phyloP scores from a whole-genome alignment of 116 monocot species.

The Posidonia oceanica region DNA sequence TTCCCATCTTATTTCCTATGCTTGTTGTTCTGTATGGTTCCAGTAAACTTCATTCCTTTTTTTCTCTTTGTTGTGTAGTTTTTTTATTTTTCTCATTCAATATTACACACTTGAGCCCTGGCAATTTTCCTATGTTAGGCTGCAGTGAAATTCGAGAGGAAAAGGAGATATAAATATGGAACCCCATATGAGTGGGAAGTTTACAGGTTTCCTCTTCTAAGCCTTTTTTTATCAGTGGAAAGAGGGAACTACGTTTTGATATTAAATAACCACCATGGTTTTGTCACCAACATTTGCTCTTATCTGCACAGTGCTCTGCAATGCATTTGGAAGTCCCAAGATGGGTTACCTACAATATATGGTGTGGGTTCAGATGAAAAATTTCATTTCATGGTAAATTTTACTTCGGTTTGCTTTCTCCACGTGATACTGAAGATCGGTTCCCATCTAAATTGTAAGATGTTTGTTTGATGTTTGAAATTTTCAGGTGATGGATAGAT shows the following conservation, averaged over 20 bases:
- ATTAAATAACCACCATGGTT: background rate
- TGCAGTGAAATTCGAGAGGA: background rate
- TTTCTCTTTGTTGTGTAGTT: too few relatives aligned
- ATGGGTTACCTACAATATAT: background rate
- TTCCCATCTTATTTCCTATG: too few relatives aligned
- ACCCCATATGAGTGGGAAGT: conserved; percentile 5
- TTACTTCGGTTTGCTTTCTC: background rate
- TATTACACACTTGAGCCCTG: background rate
- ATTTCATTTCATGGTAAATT: background rate
- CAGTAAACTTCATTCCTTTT: too few relatives aligned
- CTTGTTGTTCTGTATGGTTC: too few relatives aligned
- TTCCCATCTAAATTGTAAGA: background rate
- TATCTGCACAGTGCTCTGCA: background rate
- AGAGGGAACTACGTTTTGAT: background rate
- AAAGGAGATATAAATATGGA: background rate
- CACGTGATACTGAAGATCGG: too few relatives aligned
- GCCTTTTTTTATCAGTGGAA: background rate
- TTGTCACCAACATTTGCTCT: background rate
- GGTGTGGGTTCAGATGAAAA: background rate
- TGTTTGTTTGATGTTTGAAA: background rate
- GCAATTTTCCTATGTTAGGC: background rate
- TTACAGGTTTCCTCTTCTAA: conserved; percentile 1
- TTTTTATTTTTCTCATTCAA: too few relatives aligned
- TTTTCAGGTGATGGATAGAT: conserved; percentile 6
- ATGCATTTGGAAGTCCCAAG: background rate